Base-by-base conservation (phyloP, 108 stramenopile species). In the Cyclostephanos invisitatus region DNA sequence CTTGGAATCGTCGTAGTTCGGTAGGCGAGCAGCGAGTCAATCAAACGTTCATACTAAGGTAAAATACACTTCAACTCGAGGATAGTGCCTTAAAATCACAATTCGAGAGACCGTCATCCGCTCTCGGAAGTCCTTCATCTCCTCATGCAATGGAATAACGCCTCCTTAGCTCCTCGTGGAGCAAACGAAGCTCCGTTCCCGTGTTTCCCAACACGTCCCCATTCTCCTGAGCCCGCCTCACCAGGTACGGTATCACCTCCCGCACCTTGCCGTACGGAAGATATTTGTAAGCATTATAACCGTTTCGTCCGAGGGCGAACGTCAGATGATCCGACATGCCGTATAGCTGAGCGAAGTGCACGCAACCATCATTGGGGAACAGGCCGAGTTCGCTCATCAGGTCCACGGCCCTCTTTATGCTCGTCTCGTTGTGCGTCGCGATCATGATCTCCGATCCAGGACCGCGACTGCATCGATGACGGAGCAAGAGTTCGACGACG, bases 281-380 rank as follows among this genome's bases (percentile, higher is more conserved):
- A 69, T 98, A 98, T 77, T 98, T 98, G 89, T 82, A 95, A 20
- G 85, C 87, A 57, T 85, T 83, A 74, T 87, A 98, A 15, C 92
- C 94, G 51, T 74, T 49, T 14, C 66, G 59, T n/a, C 96, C 99
- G n/a, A 99, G 85, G 36, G 89, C 84, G 77, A 92, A 93, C n/a
- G 95, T 92, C 25, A 99, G 70, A 68, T 96, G 86, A 68, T 99
- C 99, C 12, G 88, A 80, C 97, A 98, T 98, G 54, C 99, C 98
- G 40, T 94, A 94, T 1, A 99, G 89, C 80, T 99, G 99, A 0
- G 93, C 99, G 80, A 99, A 99, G 74, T 85, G 81, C 0, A 91
- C 63, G 20, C 64, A 67, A 11, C 62, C 15, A 51, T 78, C 79
- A 2, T 50, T 51, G 18, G 75, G 55, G 29, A 78, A 72, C 17